Base-by-base conservation (phyloP, 305 asterid genomes). In the Withania somnifera region DNA sequence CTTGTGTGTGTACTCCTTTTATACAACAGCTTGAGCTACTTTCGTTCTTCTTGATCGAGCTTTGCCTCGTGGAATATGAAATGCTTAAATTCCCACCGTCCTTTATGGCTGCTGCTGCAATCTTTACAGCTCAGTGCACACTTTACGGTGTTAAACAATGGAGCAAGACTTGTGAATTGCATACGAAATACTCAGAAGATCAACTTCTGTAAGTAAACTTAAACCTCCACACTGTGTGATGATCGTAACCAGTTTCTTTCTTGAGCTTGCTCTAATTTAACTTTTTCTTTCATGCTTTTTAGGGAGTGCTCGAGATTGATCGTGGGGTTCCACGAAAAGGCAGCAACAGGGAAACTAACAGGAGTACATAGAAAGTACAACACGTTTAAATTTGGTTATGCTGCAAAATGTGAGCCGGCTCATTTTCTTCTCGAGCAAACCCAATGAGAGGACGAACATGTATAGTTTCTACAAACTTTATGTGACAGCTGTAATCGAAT, bases 161-260 rank as follows among this genome's bases (percentile, higher is more conserved):
- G 99, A 91, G 88, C 83, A 94, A 88, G 88, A 92, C 95, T 28
- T 91, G 98, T 80, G 97, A 94, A 81, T 90, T 93, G 93, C 95
- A 94, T 81, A 87, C 97, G 14, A 86, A 85, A 67, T 95, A 93
- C 90, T 83, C 92, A 4, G 98, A 91, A 88, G 91, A 86, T 61
- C 91, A 94, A 75, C 92, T 95, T 40, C 13, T 84, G 98, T 93
- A 82, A 91, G 95, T 78, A 69, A 19, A 19, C 14, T 26, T 4
- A 3, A 0, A 4, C 50, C 5, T 26, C 6, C 2, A 50, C 8
- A 19, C 7, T 2, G 2, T 50, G 15, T 30, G 20, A 5, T 50
- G 50, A 64, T 32, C 11, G 28, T 36, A 7, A 7, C 61, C 26
- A 50, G 24, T 24, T 73, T 45, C 57, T 34, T 32, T 67, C 50